phyloP scores from a whole-genome alignment of 345 rosid genomes.

The Orychophragmus violaceus region DNA sequence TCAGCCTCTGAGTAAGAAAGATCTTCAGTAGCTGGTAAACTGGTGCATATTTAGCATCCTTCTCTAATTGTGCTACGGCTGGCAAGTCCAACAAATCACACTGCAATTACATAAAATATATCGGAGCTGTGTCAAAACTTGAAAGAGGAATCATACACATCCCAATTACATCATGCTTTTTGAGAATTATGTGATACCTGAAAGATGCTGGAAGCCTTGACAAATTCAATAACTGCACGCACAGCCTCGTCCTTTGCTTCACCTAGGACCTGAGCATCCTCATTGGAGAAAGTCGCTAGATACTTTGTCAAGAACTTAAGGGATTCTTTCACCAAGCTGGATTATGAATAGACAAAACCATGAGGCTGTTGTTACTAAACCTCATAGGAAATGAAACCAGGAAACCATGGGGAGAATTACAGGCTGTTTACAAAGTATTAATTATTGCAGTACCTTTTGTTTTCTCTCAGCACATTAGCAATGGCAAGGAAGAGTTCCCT shows the following conservation, averaged over 20 bases:
- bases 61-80: constrained; percentile 79
- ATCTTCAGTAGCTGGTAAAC: constrained; percentile 79
- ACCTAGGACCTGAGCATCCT: constrained; percentile 50
- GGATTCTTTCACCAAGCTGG: constrained; percentile 68
- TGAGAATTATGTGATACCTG: constrained; percentile 52
- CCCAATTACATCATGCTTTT: neutral
- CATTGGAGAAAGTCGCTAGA: constrained; percentile 77
- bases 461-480: constrained; percentile 67
- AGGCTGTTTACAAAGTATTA: neutral
- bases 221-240: constrained; percentile 64
- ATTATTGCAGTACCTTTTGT: constrained; percentile 53
- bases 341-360: constrained; percentile 10
- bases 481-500: constrained; percentile 72
- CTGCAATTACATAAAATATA: constrained; percentile 38
- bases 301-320: constrained; percentile 74
- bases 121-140: neutral
- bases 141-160: constrained; percentile 1
- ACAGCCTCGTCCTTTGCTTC: constrained; percentile 95
- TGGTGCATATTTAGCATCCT: constrained; percentile 57
- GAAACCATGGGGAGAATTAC: neutral
- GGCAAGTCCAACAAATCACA: constrained; percentile 91
- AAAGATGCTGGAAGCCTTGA: constrained; percentile 75
- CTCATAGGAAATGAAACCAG: neutral
- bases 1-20: constrained; percentile 70
- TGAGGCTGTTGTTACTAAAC: neutral